These are phyloP conservation scores for Paracamarosporium sp. DNA, from an alignment of 2,329 filamentous ascomycete genomes.

Conservation along the genomic window DNA sequence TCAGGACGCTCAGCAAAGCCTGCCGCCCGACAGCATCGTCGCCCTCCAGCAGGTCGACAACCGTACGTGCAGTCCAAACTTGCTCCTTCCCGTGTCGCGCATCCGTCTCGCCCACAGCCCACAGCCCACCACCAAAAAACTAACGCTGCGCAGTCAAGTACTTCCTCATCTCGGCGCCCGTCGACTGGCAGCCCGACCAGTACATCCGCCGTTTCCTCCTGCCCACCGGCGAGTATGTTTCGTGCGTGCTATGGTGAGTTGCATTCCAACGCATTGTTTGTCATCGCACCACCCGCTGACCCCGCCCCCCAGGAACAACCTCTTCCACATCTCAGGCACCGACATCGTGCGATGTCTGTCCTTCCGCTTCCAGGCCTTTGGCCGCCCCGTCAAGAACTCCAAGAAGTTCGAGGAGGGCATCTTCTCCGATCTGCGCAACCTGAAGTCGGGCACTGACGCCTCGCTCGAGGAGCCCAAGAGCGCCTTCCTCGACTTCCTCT, in stretches of 20 bases:
- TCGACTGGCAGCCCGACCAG: slow-evolving; percentile 96
- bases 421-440: slow-evolving; percentile 96
- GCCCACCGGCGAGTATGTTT: slow-evolving; percentile 98
- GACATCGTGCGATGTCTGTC: slow-evolving; percentile 98
- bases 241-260: slow-evolving; percentile 88
- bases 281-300: slow-evolving; percentile 31
- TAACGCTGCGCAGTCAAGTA: slow-evolving; percentile 80
- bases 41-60: slow-evolving; percentile 98
- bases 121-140: slow-evolving; percentile 20
- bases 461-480: slow-evolving; percentile 99
- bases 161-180: slow-evolving; percentile 97
- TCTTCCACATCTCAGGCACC: slow-evolving; percentile 98
- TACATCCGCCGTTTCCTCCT: slow-evolving; percentile 95
- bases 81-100: slow-evolving; percentile 16
- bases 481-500: slow-evolving; percentile 96
- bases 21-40: slow-evolving; percentile 95
- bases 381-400: slow-evolving; percentile 97
- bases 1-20: slow-evolving; percentile 92
- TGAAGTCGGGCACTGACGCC: slow-evolving; percentile 97
- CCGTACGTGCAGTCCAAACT: slow-evolving; percentile 64
- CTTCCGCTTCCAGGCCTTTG: slow-evolving; percentile 98
- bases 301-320: slow-evolving; percentile 75
- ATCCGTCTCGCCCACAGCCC: slow-evolving; percentile 17
- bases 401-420: slow-evolving; percentile 99
- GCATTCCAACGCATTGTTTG: slow-evolving; percentile 7